Base-by-base conservation (phyloP, 2,329 filamentous ascomycete species). In the Amauroascus verrucosus region DNA sequence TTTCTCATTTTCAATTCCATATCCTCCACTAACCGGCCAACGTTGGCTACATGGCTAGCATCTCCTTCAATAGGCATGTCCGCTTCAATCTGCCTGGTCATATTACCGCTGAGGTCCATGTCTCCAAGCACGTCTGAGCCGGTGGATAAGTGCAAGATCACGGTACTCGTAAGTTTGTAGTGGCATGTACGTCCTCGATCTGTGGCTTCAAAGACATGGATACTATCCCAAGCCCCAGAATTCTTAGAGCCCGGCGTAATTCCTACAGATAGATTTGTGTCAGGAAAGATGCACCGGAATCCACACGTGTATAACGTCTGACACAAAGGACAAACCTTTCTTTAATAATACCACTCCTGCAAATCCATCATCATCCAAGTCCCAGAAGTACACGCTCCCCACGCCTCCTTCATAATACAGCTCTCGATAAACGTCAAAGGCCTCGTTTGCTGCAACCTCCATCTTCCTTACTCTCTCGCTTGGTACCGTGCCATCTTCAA, bases 1-100 rank as follows among this genome's bases (percentile, higher is more conserved):
- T 98, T 98, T 60, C 93, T 82, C 93, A 98, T 97, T 79, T 96
- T 95, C 68, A 96, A 82, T 75, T 98, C 93, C 93, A 98, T 97
- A 70, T 98, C 93, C 77, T 98, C 93, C 50, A 98, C 90, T 66
- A 98, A 78, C 59, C 84, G 80, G 54, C 93, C 93, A 56, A 97
- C 88, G 71, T 98, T 98, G 63, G 86, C 87, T 63, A 98, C 93
- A 75, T 98, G 93, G 69, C 86, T 88, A 61, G 86, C 85, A 70
- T 97, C 91, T 64, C 84, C 85, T 62, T 95, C 88, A 35, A 96
- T 87, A 7, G 87, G 82, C 67, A 95, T 77, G 70, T 97, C 90
- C 65, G 86, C 82, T 75, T 98, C 91, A 50, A 96, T 82, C 76
- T 98, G 93, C 57, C 93, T 82, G 55, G 93, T 97, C 89, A 98